Base-by-base conservation (phyloP, 148 eudicot genomes). In the Heliosperma pusillum region DNA sequence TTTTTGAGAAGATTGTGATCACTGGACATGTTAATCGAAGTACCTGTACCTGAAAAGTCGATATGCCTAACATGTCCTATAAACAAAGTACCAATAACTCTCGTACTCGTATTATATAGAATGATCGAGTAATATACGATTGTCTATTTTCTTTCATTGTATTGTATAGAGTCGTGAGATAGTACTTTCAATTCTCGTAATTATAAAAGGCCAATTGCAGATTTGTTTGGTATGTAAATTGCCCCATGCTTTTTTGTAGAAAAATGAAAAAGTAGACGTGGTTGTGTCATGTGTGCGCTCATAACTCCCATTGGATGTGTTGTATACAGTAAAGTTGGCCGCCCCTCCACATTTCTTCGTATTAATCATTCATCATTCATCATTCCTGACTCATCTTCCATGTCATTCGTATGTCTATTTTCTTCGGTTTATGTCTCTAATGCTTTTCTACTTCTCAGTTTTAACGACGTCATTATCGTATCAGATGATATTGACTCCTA, bases 241-340 rank as follows among this genome's bases (percentile, higher is more conserved):
- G 33, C 19, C 42, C 30, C 72, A 33, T 24, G 21, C 58, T 22
- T 45, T 69, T 45, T 10, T 42, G 44, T 22, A 16, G 47, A 45
- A 47, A 69, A 1, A 1, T 21, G 33, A 6, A 24, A 40, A 24
- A 69, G 56, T 47, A 45, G 15, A 16, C 57, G 36, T 69, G 17
- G 22, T 47, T n/a, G n/a, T n/a, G 17, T 11, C 16, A 7, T 47
- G 16, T 47, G 10, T 40, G 17, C 7, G 52, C 24, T 8, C 25
- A 10, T 40, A 33, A 24, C 25, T 47, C 57, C 56, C 58, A 6
- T 45, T 24, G 4, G 13, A 47, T 69, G 72, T 66, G 70, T 10
- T 65, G 8, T 19, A 22, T 33, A 22, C 57, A 69, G 57, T 64
- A 30, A 74, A 74, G 62, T 17, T 74, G 7, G 77, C 77, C 77